Evolutionary conservation across 495 filamentous ascomycete genomes (phyloP).

Genomic region (Pyrenopolyporus hunteri): DNA sequence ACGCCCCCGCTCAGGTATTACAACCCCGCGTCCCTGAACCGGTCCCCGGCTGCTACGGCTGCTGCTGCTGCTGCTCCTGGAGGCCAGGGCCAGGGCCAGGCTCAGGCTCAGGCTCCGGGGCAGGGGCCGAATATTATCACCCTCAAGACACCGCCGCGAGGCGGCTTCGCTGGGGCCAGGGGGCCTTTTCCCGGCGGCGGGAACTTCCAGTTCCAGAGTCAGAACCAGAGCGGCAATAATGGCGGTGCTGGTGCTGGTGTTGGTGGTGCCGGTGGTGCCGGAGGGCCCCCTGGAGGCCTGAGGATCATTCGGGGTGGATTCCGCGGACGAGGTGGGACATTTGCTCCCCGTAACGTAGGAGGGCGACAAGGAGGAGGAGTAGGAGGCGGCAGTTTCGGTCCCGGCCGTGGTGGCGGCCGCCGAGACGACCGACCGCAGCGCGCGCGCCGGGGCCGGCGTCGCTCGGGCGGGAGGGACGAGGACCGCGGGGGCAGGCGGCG

Average conservation of each 20-base stretch:
- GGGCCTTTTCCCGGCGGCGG: no score
- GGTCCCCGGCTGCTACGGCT: not conserved
- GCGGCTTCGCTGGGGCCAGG: not conserved
- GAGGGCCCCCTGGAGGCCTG: no score
- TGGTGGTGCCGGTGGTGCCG: no score
- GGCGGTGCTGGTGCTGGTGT: no score
- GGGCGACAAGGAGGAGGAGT: not conserved
- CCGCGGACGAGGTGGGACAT: no score
- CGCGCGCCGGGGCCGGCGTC: conserved; percentile 5
- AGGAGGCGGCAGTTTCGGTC: not conserved
- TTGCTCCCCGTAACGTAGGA: no score
- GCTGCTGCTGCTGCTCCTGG: conserved; percentile 25
- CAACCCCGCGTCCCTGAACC: not conserved
- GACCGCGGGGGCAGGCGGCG: not conserved
- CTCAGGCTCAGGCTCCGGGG: no score
- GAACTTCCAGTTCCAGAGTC: no score
- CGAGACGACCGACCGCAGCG: conserved; percentile 29
- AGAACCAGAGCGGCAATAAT: no score
- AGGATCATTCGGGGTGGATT: conserved; percentile 36
- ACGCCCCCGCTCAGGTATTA: not conserved
- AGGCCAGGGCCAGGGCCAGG: conserved; percentile 36
- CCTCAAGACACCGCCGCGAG: not conserved
- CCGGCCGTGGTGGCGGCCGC: not conserved
- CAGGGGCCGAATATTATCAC: conserved; percentile 31
- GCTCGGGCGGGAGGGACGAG: not conserved